Conservation (phyloP, 2,329 filamentous ascomycete genomes). For the Venturiaceae sp. region DNA sequence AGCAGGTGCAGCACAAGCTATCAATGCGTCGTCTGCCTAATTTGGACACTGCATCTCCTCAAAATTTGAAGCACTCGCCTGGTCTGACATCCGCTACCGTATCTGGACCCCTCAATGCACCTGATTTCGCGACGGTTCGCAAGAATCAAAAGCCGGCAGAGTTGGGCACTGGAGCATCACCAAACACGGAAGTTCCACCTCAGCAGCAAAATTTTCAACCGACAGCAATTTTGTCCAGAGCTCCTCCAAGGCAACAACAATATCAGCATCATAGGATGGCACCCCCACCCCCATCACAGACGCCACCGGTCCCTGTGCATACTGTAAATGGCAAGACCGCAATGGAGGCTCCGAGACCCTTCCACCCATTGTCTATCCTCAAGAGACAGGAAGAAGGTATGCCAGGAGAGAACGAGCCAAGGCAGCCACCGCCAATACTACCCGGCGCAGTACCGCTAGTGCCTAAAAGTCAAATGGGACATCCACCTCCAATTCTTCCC, state of each 20-base stretch:
- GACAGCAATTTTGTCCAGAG: neutral
- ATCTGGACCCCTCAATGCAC: conserved; percentile 30
- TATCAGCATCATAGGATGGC: neutral
- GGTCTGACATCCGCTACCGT: conserved; percentile 24
- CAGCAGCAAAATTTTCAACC: neutral
- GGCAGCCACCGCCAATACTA: neutral
- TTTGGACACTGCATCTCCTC: neutral
- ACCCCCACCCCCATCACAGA: neutral
- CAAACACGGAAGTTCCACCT: neutral
- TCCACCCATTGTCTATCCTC: conserved; percentile 7
- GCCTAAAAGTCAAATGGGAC: neutral
- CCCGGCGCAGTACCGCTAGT: neutral
- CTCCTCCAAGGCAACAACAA: neutral
- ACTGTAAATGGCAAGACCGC: neutral
- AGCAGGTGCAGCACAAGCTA: conserved; percentile 4
- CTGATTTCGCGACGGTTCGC: conserved; percentile 28
- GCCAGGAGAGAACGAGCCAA: neutral
- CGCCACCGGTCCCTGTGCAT: conserved; percentile 9
- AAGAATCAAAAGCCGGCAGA: conserved; percentile 11
- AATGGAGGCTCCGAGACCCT: conserved; percentile 7
- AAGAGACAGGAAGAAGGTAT: neutral
- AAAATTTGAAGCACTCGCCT: neutral
- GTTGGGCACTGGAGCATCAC: neutral
- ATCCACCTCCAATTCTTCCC: neutral
- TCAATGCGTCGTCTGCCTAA: conserved; percentile 5